Percentiles rank a stretch among this genome's conserved stretches.
phyloP scores from a whole-genome alignment of 345 rosid genomes.

The Rhodomyrtus tomentosa region DNA sequence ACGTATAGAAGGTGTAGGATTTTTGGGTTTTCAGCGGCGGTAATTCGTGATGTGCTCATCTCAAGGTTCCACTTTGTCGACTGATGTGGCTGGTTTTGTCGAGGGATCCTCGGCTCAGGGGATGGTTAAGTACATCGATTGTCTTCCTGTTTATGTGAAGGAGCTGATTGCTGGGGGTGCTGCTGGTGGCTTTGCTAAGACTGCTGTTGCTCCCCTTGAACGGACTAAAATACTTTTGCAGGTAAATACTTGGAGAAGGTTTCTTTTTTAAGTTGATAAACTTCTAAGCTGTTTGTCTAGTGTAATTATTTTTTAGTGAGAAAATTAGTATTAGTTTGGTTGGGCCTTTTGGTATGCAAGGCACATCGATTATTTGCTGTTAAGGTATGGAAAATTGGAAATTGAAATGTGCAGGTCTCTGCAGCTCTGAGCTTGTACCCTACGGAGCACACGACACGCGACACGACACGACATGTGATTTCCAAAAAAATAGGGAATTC shows the following conservation, averaged over 20 bases:
- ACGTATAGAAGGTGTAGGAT: not conserved
- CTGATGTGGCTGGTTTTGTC: slow-evolving; percentile 50
- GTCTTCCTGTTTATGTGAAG: slow-evolving; percentile 68
- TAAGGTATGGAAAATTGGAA: not conserved
- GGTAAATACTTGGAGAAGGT: slow-evolving; percentile 26
- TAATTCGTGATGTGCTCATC: slow-evolving; percentile 42
- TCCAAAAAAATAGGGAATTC: too few relatives aligned
- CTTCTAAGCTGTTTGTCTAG: not conserved
- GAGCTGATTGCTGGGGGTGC: slow-evolving; percentile 94
- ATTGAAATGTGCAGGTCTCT: not conserved
- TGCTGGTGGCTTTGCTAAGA: slow-evolving; percentile 90
- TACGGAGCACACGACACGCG: too few relatives aligned
- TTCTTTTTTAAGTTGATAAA: not conserved
- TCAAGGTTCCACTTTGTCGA: slow-evolving; percentile 62
- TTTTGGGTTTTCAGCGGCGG: not conserved
- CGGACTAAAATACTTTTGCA: slow-evolving; percentile 83
- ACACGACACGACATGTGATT: too few relatives aligned
- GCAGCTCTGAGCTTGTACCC: not conserved
- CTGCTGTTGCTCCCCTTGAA: slow-evolving; percentile 88
- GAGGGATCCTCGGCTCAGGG: slow-evolving; percentile 35
- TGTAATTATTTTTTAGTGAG: not conserved
- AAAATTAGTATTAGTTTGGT: not conserved
- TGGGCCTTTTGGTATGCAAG: not conserved
- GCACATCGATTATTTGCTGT: not conserved
- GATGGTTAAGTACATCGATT: slow-evolving; percentile 34